phyloP scores from a whole-genome alignment of 1,284 basidiomycete genomes.

The Mycena citricolor region DNA sequence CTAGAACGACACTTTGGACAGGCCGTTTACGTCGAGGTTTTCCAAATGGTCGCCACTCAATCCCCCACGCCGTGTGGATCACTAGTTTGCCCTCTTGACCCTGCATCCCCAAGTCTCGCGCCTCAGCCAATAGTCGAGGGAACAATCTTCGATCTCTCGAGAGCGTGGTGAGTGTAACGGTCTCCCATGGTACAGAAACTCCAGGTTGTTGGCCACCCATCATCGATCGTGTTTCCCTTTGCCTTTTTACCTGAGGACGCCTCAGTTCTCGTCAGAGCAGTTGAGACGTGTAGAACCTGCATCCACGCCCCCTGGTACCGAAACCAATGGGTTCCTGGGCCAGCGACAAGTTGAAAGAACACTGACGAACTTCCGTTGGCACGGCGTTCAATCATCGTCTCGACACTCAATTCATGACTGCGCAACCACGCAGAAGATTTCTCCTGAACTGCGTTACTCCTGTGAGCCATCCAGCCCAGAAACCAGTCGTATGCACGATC shows the following conservation, averaged over 20 bases:
- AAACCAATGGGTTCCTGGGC: constrained; percentile 94
- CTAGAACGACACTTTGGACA: constrained; percentile 89
- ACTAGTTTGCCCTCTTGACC: constrained; percentile 94
- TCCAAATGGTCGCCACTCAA: constrained; percentile 96
- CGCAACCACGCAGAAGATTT: constrained; percentile 55
- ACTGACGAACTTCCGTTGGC: constrained; percentile 88
- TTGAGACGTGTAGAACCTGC: no score
- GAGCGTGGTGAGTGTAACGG: constrained; percentile 91
- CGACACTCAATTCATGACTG: constrained; percentile 92
- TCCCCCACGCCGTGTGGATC: constrained; percentile 95
- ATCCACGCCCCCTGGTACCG: constrained; percentile 92
- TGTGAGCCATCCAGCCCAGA: constrained; percentile 91
- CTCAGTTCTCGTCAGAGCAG: no score
- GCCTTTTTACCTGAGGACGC: constrained; percentile 74
- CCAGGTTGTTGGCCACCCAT: constrained; percentile 22
- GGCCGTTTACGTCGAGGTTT: constrained; percentile 88
- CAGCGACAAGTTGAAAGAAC: constrained; percentile 91
- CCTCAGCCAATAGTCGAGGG: constrained; percentile 80
- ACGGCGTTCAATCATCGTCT: constrained; percentile 86
- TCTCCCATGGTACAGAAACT: constrained; percentile 85
- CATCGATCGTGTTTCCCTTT: constrained; percentile 91
- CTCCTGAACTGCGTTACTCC: constrained; percentile 38
- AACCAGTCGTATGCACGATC: constrained; percentile 98
- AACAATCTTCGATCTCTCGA: constrained; percentile 85
- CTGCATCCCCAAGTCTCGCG: constrained; percentile 82